Conservation (phyloP, 1,139 yeast genomes). For the Lodderomyces metapsilosis region DNA sequence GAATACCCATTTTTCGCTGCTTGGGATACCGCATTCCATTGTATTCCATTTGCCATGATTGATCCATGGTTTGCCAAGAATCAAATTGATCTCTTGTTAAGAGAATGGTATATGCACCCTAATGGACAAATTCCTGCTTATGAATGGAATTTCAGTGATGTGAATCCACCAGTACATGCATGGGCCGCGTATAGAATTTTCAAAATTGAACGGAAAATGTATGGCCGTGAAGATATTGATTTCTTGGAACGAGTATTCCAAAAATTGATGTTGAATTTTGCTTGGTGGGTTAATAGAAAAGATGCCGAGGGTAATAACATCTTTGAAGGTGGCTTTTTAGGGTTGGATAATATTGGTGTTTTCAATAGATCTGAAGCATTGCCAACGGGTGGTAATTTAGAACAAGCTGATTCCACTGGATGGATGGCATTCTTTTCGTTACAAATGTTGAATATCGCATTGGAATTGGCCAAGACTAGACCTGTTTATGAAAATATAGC, state of each 20-base stretch:
- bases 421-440: slow-evolving; percentile 97
- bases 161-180: slow-evolving; percentile 97
- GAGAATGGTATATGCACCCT: slow-evolving; percentile 99
- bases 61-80: slow-evolving; percentile 93
- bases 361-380: slow-evolving; percentile 93
- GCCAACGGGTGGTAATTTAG: slow-evolving; percentile 90
- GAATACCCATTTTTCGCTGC: slow-evolving; percentile 97
- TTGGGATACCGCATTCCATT: slow-evolving; percentile 97
- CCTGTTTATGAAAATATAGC: slow-evolving; percentile 94
- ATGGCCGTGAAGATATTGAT: slow-evolving; percentile 77
- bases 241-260: slow-evolving; percentile 92
- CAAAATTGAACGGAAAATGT: slow-evolving; percentile 86
- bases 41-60: slow-evolving; percentile 90
- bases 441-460: slow-evolving; percentile 91
- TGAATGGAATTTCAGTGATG: slow-evolving; percentile 96
- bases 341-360: slow-evolving; percentile 90
- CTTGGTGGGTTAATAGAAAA: slow-evolving; percentile 98
- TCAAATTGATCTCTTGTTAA: slow-evolving; percentile 80
- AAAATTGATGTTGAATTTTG: slow-evolving; percentile 81
- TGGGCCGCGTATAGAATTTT: slow-evolving; percentile 94
- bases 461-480: slow-evolving; percentile 81
- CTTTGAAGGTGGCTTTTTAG: slow-evolving; percentile 94
- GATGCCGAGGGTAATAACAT: slow-evolving; percentile 87
- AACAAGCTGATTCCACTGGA: slow-evolving; percentile 96
- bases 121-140: slow-evolving; percentile 98